A percentile compares a stretch with the other conserved stretches of the same genome.
phyloP scores from a whole-genome alignment of 257 asterid genomes.

The Rhazya stricta region DNA sequence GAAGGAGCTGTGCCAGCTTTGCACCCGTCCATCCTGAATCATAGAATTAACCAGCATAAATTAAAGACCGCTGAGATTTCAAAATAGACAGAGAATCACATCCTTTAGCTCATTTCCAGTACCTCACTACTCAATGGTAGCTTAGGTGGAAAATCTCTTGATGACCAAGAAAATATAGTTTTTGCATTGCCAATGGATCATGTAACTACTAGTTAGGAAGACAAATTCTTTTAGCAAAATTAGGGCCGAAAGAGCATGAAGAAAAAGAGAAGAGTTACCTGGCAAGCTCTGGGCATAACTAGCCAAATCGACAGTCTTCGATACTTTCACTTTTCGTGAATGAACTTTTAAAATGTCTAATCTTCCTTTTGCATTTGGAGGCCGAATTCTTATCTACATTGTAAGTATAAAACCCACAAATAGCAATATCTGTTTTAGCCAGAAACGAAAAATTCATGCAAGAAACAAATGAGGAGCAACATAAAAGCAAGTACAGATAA shows the following conservation, averaged over 20 bases:
- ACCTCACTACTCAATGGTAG: background rate
- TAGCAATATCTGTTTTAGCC: slow-evolving; percentile 1
- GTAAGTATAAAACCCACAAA: slow-evolving; percentile 10
- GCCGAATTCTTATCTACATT: slow-evolving; percentile 68
- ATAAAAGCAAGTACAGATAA: background rate
- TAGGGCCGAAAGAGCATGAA: background rate
- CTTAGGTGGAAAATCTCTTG: background rate
- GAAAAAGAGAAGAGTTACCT: slow-evolving; percentile 35
- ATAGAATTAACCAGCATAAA: slow-evolving; percentile 3
- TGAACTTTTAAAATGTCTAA: slow-evolving; percentile 86
- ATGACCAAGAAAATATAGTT: slow-evolving; percentile 4
- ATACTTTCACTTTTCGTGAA: slow-evolving; percentile 77
- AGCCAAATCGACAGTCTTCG: slow-evolving; percentile 73
- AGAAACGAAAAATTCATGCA: background rate
- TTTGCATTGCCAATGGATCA: background rate
- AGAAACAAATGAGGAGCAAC: background rate
- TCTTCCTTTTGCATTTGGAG: slow-evolving; percentile 97
- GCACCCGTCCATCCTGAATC: slow-evolving; percentile 96
- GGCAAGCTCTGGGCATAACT: slow-evolving; percentile 84
- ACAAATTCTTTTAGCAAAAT: background rate
- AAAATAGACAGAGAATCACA: background rate
- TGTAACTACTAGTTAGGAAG: background rate
- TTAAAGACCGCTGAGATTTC: background rate
- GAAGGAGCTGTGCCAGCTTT: slow-evolving; percentile 93
- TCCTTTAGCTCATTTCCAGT: background rate